A percentile compares a stretch with the other conserved stretches of the same genome.
Evolutionary conservation across 2,329 filamentous ascomycete genomes (phyloP).

Genomic region (Rhynchosporium graminicola): DNA sequence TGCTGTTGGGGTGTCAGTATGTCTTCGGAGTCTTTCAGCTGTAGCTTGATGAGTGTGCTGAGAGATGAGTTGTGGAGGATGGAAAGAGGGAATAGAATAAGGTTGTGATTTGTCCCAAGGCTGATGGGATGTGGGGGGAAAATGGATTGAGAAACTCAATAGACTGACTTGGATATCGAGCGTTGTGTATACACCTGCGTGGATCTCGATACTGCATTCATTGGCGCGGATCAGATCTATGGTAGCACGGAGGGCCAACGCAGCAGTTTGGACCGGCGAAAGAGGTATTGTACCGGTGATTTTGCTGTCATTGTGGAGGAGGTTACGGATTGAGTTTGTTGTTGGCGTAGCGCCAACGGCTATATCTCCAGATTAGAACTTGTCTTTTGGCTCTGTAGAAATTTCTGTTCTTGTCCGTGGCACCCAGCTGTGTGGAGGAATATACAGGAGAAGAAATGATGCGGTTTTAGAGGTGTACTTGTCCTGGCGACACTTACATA

Average conservation of each 20-base stretch:
- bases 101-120: too few species aligned
- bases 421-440: too few species aligned
- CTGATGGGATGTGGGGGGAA: too few species aligned
- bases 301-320: slow-evolving; percentile 39
- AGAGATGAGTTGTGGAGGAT: too few species aligned
- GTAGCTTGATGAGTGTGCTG: too few species aligned
- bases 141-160: too few species aligned
- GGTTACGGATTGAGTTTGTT: slow-evolving; percentile 64
- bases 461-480: too few species aligned
- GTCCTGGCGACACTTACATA: slow-evolving; percentile 12
- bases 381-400: background rate
- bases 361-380: background rate
- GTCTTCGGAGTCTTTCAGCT: too few species aligned
- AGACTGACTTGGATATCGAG: slow-evolving; percentile 57
- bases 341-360: slow-evolving; percentile 77
- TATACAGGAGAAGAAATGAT: too few species aligned
- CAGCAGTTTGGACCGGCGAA: slow-evolving; percentile 36
- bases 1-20: slow-evolving; percentile 54
- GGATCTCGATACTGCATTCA: slow-evolving; percentile 62
- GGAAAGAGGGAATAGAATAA: too few species aligned
- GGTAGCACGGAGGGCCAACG: slow-evolving; percentile 44
- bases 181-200: slow-evolving; percentile 74
- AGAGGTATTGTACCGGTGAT: slow-evolving; percentile 26
- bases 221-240: slow-evolving; percentile 44
- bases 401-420: too few species aligned